Evolutionary conservation across 1,284 basidiomycete genomes (phyloP).

Genomic region (Malassezia obtusa): DNA sequence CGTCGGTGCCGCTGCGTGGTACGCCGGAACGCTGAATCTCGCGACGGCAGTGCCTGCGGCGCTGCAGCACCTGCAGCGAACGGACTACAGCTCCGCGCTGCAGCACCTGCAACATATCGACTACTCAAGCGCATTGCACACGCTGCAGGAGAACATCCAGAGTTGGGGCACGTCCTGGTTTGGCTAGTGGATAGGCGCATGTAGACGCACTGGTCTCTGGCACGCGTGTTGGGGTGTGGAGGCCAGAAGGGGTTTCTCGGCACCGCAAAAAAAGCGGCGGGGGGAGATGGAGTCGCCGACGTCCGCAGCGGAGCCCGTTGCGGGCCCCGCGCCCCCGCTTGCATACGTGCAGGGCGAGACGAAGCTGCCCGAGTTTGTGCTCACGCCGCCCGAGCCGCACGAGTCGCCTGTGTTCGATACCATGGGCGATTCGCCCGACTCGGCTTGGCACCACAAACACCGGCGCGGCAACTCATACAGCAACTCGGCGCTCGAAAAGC

Average conservation of each 20-base stretch:
- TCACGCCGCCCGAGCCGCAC: slow-evolving; percentile 1
- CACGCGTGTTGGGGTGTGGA: too few species aligned
- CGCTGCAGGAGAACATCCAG: slow-evolving; percentile 31
- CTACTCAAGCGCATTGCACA: slow-evolving; percentile 27
- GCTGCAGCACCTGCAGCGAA: slow-evolving; percentile 9
- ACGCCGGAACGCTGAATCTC: slow-evolving; percentile 25
- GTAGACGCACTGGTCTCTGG: background rate
- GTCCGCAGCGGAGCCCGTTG: too few species aligned
- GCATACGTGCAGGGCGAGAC: too few species aligned
- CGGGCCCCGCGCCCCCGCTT: too few species aligned
- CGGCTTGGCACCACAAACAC: too few species aligned
- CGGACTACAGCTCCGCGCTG: slow-evolving; percentile 25
- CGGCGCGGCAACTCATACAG: background rate
- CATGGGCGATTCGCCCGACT: too few species aligned
- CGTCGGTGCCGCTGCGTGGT: slow-evolving; percentile 37
- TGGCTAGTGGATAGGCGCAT: background rate
- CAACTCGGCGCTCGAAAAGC: background rate
- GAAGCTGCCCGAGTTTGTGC: slow-evolving; percentile 3
- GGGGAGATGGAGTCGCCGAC: too few species aligned
- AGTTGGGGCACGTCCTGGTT: slow-evolving; percentile 23
- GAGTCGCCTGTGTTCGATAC: too few species aligned
- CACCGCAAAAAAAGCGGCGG: too few species aligned
- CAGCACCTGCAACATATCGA: slow-evolving; percentile 20
- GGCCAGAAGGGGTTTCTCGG: too few species aligned
- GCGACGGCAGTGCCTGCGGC: slow-evolving; percentile 4